A percentile compares a stretch with the other conserved stretches of the same genome.
These are phyloP conservation scores for Diplodia seriata DNA, from an alignment of 2,329 filamentous ascomycete genomes.

Conservation along the genomic window DNA sequence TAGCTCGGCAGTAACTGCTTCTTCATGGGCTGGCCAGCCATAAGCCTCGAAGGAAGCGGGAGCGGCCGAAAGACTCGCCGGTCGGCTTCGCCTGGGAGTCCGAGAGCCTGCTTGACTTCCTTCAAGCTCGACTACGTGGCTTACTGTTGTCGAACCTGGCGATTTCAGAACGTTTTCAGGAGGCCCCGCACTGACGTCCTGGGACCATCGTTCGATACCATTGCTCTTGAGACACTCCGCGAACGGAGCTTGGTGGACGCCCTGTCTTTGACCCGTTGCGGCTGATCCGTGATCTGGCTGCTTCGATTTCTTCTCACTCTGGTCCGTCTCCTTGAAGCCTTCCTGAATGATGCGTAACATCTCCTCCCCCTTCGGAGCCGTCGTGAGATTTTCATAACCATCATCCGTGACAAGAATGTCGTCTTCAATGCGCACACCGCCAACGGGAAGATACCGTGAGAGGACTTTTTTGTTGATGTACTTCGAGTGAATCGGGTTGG, in stretches of 20 bases:
- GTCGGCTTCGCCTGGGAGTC: neutral
- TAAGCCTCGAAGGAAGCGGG: constrained; percentile 14
- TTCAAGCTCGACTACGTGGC: constrained; percentile 7
- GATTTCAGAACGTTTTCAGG: neutral
- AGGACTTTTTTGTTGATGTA: constrained; percentile 79
- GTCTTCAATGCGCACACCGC: constrained; percentile 75
- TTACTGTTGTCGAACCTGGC: neutral
- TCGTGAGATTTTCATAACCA: constrained; percentile 76
- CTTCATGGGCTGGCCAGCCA: neutral
- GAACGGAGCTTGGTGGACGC: neutral
- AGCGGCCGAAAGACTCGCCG: constrained; percentile 16
- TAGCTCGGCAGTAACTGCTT: neutral
- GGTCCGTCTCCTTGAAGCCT: neutral
- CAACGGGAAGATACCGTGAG: constrained; percentile 81
- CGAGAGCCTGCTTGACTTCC: neutral
- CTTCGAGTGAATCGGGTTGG: constrained; percentile 72
- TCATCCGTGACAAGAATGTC: constrained; percentile 74
- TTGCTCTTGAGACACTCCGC: neutral
- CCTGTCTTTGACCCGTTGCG: neutral
- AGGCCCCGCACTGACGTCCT: neutral
- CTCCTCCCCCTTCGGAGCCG: constrained; percentile 71
- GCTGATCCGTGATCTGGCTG: neutral
- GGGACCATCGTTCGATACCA: constrained; percentile 3
- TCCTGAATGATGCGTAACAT: constrained; percentile 63
- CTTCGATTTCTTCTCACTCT: neutral